Conservation (phyloP, 495 filamentous ascomycete genomes). For the Lasiosphaeria ovina region DNA sequence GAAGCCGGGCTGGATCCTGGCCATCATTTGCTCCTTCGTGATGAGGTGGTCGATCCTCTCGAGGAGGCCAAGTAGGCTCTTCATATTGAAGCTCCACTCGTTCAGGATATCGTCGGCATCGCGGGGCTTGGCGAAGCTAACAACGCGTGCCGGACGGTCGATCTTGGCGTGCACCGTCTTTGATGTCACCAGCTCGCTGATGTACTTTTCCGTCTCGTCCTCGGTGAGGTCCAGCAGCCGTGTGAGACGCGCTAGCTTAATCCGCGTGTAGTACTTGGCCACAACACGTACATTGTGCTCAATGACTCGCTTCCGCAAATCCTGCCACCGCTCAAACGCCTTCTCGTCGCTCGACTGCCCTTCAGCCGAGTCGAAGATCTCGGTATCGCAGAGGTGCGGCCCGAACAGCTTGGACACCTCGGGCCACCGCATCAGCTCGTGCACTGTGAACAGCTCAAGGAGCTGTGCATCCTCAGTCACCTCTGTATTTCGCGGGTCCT, state of each 20-base stretch:
- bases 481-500: constrained; percentile 63
- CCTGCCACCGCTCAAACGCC: constrained; percentile 80
- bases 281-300: constrained; percentile 98
- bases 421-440: constrained; percentile 98
- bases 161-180: constrained; percentile 99
- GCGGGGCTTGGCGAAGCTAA: constrained; percentile 88
- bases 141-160: constrained; percentile 85
- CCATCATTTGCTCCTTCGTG: constrained; percentile 99
- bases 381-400: constrained; percentile 81
- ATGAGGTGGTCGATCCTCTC: constrained; percentile 98
- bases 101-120: constrained; percentile 97
- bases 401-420: constrained; percentile 83
- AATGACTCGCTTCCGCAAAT: constrained; percentile 94
- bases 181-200: constrained; percentile 88
- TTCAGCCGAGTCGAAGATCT: constrained; percentile 72
- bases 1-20: constrained; percentile 73
- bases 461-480: constrained; percentile 74
- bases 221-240: constrained; percentile 86
- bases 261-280: constrained; percentile 98
- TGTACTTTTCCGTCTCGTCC: constrained; percentile 96
- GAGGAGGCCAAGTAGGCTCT: constrained; percentile 85
- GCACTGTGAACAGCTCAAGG: constrained; percentile 89
- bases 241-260: constrained; percentile 83
- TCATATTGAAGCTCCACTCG: constrained; percentile 99
- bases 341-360: constrained; percentile 67